Conservation (phyloP, 495 filamentous ascomycete genomes). For the Penicillium ochrochloron region DNA sequence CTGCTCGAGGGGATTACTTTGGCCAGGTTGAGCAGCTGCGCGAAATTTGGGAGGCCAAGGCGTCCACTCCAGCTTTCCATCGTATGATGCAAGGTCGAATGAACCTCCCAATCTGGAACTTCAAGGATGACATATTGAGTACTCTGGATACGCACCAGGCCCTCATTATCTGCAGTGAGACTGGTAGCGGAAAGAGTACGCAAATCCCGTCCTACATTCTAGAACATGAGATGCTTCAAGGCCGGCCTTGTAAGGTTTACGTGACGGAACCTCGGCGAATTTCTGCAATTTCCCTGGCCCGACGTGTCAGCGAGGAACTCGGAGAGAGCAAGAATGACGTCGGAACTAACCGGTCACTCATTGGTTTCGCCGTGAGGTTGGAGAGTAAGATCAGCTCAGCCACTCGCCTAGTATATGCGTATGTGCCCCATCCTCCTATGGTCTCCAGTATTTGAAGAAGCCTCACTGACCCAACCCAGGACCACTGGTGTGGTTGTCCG, state of each 20-base stretch:
- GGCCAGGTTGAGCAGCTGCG: slow-evolving; percentile 55
- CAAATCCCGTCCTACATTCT: slow-evolving; percentile 92
- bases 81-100: slow-evolving; percentile 60
- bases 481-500: slow-evolving; percentile 90
- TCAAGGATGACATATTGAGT: slow-evolving; percentile 73
- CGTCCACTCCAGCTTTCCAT: slow-evolving; percentile 57
- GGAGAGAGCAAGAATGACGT: slow-evolving; percentile 82
- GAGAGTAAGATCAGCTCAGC: slow-evolving; percentile 81
- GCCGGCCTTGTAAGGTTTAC: slow-evolving; percentile 86
- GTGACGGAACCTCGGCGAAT: slow-evolving; percentile 96
- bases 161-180: slow-evolving; percentile 92
- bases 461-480: slow-evolving; percentile 23
- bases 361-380: slow-evolving; percentile 92
- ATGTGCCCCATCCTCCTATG: slow-evolving; percentile 22
- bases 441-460: background rate
- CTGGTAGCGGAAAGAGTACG: slow-evolving; percentile 95
- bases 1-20: slow-evolving; percentile 45
- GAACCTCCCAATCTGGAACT: slow-evolving; percentile 87
- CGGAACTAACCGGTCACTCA: slow-evolving; percentile 79
- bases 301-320: slow-evolving; percentile 90
- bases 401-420: slow-evolving; percentile 86
- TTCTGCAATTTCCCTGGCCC: slow-evolving; percentile 90
- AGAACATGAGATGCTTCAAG: slow-evolving; percentile 81
- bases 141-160: slow-evolving; percentile 77
- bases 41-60: slow-evolving; percentile 73